These are phyloP conservation scores for Fennellomyces sp. DNA, from an alignment of 371 early-diverging fungal species.

Conservation along the genomic window DNA sequence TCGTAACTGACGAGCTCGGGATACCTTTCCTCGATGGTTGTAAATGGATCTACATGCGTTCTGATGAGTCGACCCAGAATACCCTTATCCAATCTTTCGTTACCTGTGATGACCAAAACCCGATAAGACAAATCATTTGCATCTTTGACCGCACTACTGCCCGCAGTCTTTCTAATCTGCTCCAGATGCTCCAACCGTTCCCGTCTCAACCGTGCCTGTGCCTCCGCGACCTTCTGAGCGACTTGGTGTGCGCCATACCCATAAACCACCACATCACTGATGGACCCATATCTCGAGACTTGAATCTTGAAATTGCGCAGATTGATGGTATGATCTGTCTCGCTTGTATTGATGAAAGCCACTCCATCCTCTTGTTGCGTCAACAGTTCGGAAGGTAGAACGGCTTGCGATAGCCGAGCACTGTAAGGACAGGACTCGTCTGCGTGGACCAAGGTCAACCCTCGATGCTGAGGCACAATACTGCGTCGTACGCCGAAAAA, in stretches of 20 bases:
- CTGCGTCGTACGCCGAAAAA: slow-evolving; percentile 60
- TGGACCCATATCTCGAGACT: slow-evolving; percentile 53
- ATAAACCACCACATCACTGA: slow-evolving; percentile 62
- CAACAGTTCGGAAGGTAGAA: slow-evolving; percentile 22
- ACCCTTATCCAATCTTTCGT: neutral
- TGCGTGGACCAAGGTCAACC: slow-evolving; percentile 45
- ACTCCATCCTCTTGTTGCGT: neutral
- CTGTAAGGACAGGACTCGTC: slow-evolving; percentile 15
- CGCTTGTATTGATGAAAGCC: slow-evolving; percentile 23
- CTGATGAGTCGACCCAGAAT: neutral
- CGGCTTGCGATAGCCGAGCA: slow-evolving; percentile 26
- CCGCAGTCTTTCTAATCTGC: slow-evolving; percentile 11
- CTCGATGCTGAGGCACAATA: slow-evolving; percentile 46
- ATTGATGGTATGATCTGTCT: slow-evolving; percentile 47
- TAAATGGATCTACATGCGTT: slow-evolving; percentile 46
- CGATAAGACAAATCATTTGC: slow-evolving; percentile 44
- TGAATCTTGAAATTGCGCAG: slow-evolving; percentile 67
- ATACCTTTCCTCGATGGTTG: slow-evolving; percentile 47
- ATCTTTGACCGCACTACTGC: slow-evolving; percentile 22
- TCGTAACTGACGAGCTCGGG: slow-evolving; percentile 53
- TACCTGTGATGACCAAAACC: slow-evolving; percentile 54
- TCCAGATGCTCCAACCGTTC: slow-evolving; percentile 17
- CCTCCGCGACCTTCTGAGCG: slow-evolving; percentile 42
- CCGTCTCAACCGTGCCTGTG: slow-evolving; percentile 40
- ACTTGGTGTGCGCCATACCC: slow-evolving; percentile 37